phyloP scores from a whole-genome alignment of 2,329 filamentous ascomycete species.

The Myriosclerotinia duriaeana region DNA sequence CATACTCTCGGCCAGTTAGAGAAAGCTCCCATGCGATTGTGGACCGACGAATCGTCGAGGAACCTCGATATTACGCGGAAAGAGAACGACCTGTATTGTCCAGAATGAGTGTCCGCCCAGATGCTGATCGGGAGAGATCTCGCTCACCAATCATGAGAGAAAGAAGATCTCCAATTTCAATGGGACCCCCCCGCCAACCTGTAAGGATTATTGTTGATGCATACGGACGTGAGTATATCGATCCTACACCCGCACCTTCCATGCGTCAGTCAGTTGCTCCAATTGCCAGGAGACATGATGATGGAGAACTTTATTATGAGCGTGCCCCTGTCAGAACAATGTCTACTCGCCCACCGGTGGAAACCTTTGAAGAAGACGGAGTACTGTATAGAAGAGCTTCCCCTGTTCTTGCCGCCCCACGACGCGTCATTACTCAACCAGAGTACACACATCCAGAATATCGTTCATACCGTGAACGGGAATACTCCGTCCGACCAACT shows the following conservation, averaged over 20 bases:
- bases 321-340: conserved; percentile 44
- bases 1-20: conserved; percentile 36
- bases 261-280: conserved; percentile 56
- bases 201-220: conserved; percentile 77
- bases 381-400: conserved; percentile 51
- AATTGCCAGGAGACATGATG: conserved; percentile 42
- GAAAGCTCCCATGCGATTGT: conserved; percentile 35
- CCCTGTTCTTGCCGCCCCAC: conserved; percentile 50
- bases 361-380: conserved; percentile 38
- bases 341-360: conserved; percentile 34
- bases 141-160: conserved; percentile 50
- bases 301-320: conserved; percentile 66
- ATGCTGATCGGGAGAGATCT: conserved; percentile 50
- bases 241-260: conserved; percentile 49
- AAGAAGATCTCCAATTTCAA: conserved; percentile 47
- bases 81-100: conserved; percentile 38
- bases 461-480: conserved; percentile 56
- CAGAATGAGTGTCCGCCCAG: conserved; percentile 51
- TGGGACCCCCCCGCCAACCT: conserved; percentile 50
- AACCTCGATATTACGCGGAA: conserved; percentile 48
- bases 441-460: conserved; percentile 52
- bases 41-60: conserved; percentile 36
- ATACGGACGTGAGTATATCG: conserved; percentile 77
- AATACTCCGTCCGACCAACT: conserved; percentile 54
- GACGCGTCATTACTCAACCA: conserved; percentile 62